phyloP scores from a whole-genome alignment of 2,329 filamentous ascomycete species.

The Orbilia ellipsospora region DNA sequence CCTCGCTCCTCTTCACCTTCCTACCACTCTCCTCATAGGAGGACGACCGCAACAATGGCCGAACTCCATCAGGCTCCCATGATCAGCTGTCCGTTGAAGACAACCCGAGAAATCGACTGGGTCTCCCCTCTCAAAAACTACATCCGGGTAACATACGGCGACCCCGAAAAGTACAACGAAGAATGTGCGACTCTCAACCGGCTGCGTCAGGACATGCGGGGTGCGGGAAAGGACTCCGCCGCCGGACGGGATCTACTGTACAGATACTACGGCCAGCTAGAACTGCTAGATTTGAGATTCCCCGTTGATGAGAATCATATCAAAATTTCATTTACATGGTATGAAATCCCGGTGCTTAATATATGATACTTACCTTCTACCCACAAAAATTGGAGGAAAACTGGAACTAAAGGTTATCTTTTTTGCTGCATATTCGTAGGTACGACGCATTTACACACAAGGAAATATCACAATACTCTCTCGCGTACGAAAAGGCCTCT shows the following conservation, averaged over 20 bases:
- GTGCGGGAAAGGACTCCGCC: conserved; percentile 94
- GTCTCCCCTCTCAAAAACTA: conserved; percentile 89
- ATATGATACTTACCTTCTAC: neutral
- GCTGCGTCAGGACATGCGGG: conserved; percentile 96
- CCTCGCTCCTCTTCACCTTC: neutral
- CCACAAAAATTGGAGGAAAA: neutral
- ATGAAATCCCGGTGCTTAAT: conserved; percentile 59
- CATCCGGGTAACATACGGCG: conserved; percentile 92
- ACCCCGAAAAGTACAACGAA: conserved; percentile 93
- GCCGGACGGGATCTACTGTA: conserved; percentile 93
- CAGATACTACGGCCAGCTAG: conserved; percentile 96
- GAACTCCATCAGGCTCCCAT: conserved; percentile 54
- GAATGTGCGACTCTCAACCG: conserved; percentile 95
- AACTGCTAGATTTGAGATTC: conserved; percentile 91
- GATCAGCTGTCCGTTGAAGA: conserved; percentile 64
- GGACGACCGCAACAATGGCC: conserved; percentile 42
- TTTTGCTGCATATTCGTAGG: conserved; percentile 67
- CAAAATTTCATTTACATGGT: conserved; percentile 99
- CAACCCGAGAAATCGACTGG: conserved; percentile 99
- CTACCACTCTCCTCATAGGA: conserved; percentile 20
- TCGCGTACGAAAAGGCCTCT: conserved; percentile 97
- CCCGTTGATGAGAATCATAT: conserved; percentile 99
- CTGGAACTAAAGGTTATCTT: conserved; percentile 57
- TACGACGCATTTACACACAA: conserved; percentile 99
- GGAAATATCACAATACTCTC: conserved; percentile 92